Evolutionary conservation across 768 basidiomycete species (phyloP), one percentile per base, ranked within the genome.

Genomic region (Cytidiella melzeri): DNA sequence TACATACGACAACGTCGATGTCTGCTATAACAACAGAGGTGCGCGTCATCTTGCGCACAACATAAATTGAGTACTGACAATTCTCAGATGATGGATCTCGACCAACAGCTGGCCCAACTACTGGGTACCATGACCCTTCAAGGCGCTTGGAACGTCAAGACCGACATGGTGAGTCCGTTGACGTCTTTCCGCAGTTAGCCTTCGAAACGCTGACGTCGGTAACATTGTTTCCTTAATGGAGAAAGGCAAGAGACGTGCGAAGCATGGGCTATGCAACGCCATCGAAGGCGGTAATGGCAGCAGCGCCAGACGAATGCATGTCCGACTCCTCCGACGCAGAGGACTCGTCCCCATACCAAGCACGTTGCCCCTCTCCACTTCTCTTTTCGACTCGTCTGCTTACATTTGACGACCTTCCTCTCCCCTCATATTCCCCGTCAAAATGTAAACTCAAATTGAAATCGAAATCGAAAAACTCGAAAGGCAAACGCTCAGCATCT

Each of bases 281-380:
- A 7, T 15, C 30, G 30, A 34, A 7, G 15, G 9, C 30, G 9
- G 30, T 15, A 34, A n/a, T n/a, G n/a, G 24, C 41, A 19, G 42
- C 38, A 47, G 52, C 23, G 44, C 49, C 47, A 36, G 58, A 63
- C 53, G 47, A 54, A 45, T 43, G 27, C 58, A 61, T 60, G 56
- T 59, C 55, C 48, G 62, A 61, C 55, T 52, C 55, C 25, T 61
- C 58, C 50, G 56, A 58, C 55, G 52, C 50, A 45, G 60, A 61
- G 55, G 59, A 57, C 52, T 53, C 58, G 43, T 51, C 50, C n/a
- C 30, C 15, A 34, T 59, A 60, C 47, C 58, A 54, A 50, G 62
- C 61, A 51, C 51, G 53, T 45, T 37, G 36, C 55, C 34, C 51
- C 28, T 46, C 37, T 43, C 54, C 47, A 30, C 46, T 53, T 25